These are phyloP conservation scores for Gastrodia elata DNA, from an alignment of 106 monocot species.

Conservation along the genomic window DNA sequence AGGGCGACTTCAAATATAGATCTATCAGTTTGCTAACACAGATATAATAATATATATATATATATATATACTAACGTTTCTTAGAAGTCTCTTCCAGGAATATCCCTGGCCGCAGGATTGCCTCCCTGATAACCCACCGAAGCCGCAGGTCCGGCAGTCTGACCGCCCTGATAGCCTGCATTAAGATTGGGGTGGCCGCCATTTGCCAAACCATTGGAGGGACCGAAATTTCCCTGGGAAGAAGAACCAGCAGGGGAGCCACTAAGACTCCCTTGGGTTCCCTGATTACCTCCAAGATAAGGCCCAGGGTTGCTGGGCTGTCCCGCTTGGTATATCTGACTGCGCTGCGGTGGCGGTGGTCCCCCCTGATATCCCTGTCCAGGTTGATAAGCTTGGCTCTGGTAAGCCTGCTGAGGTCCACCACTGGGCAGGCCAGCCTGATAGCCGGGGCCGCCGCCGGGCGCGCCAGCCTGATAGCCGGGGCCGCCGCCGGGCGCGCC, in stretches of 20 bases:
- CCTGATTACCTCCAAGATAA: conserved; percentile 11
- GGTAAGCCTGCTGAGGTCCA: too few relatives aligned
- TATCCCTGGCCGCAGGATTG: conserved; percentile 14
- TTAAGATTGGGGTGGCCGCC: background rate
- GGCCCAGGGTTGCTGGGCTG: conserved; percentile 2
- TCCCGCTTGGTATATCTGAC: conserved; percentile 20
- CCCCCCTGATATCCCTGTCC: conserved; percentile 6
- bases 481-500: too few relatives aligned
- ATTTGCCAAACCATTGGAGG: background rate
- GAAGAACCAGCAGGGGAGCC: background rate
- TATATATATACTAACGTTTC: background rate
- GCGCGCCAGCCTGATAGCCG: too few relatives aligned
- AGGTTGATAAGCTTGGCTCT: conserved; percentile 9
- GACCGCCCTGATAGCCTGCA: background rate
- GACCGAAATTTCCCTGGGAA: background rate
- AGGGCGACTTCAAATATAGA: too few relatives aligned
- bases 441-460: background rate
- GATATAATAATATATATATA: too few relatives aligned
- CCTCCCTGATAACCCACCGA: conserved; percentile 7
- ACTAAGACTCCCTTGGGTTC: conserved; percentile 19
- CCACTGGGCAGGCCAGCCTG: background rate
- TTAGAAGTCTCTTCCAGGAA: conserved; percentile 35
- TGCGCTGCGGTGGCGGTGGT: background rate
- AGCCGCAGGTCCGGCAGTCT: background rate
- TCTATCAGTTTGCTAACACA: too few relatives aligned